Evolutionary conservation across 768 basidiomycete species (phyloP).

Genomic region (Naematelia aurantialba): DNA sequence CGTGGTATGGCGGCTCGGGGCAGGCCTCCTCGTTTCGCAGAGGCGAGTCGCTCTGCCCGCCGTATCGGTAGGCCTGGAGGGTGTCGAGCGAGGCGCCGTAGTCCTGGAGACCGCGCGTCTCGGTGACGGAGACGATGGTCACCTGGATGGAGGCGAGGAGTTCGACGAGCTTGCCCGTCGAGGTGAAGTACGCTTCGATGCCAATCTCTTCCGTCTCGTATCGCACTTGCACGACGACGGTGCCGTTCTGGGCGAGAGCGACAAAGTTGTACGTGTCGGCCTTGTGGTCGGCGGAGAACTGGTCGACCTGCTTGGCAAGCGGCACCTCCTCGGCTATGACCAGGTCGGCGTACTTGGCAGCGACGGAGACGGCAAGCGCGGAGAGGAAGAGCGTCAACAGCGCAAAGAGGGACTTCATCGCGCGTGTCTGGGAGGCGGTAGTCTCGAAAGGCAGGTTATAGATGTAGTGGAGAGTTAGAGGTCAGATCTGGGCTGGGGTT

Average conservation of each 20-base stretch:
- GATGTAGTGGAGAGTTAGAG: too few relatives aligned
- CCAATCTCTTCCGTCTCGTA: not conserved
- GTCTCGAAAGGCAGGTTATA: too few relatives aligned
- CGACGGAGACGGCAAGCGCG: not conserved
- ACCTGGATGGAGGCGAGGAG: not conserved
- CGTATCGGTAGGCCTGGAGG: too few relatives aligned
- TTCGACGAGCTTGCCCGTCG: not conserved
- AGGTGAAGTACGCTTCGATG: not conserved
- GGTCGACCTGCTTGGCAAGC: not conserved
- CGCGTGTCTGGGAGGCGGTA: not conserved
- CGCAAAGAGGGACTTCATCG: not conserved
- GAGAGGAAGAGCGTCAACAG: constrained; percentile 1
- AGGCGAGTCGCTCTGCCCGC: too few relatives aligned
- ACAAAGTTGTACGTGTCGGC: constrained; percentile 1
- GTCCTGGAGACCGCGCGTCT: not conserved
- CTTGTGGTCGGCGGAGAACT: not conserved
- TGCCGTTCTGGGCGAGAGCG: not conserved
- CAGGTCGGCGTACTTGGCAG: constrained; percentile 4
- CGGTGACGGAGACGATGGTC: not conserved
- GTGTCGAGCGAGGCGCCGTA: too few relatives aligned
- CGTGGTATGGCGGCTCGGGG: too few relatives aligned
- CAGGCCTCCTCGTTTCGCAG: too few relatives aligned
- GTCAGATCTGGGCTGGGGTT: too few relatives aligned
- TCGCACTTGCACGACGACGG: constrained; percentile 3
- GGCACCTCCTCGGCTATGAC: constrained; percentile 1